Conservation (phyloP, 2,329 filamentous ascomycete genomes). For the Akanthomyces uredinophilus region DNA sequence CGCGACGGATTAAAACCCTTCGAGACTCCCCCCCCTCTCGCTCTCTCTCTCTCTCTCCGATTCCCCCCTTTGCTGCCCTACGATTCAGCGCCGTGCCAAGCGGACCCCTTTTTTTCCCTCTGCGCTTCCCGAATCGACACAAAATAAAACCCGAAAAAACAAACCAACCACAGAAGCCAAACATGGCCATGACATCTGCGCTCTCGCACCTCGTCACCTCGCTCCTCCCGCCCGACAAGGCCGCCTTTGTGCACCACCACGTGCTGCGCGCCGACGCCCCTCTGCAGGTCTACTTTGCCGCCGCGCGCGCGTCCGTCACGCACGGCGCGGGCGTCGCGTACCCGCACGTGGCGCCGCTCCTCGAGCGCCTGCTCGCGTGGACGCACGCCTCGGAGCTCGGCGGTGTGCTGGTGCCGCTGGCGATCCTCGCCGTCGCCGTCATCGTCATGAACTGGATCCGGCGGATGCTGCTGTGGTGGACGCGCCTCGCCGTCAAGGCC, state of each 20-base stretch:
- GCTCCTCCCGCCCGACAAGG: slow-evolving; percentile 41
- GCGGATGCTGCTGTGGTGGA: slow-evolving; percentile 71
- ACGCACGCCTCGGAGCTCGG: slow-evolving; percentile 32
- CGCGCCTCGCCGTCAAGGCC: slow-evolving; percentile 58
- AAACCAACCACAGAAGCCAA: not conserved
- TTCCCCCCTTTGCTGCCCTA: too few relatives aligned
- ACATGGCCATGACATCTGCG: slow-evolving; percentile 29
- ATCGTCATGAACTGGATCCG: slow-evolving; percentile 67
- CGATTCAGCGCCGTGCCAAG: not conserved
- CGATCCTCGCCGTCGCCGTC: slow-evolving; percentile 47
- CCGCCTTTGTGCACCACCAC: slow-evolving; percentile 41
- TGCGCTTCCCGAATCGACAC: not conserved
- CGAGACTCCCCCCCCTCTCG: too few relatives aligned
- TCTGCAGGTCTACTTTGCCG: slow-evolving; percentile 35
- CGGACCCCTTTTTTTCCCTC: too few relatives aligned
- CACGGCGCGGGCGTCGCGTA: slow-evolving; percentile 28
- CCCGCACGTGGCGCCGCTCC: slow-evolving; percentile 39
- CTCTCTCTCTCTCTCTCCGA: not conserved
- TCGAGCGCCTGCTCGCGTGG: slow-evolving; percentile 34
- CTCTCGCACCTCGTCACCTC: slow-evolving; percentile 30
- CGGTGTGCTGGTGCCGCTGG: slow-evolving; percentile 28
- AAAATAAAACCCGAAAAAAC: not conserved
- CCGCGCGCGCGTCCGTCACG: slow-evolving; percentile 27
- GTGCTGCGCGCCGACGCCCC: slow-evolving; percentile 42
- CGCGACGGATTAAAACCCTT: too few relatives aligned